Conservation (phyloP, 2,329 filamentous ascomycete species). For the Penicillium sp. region DNA sequence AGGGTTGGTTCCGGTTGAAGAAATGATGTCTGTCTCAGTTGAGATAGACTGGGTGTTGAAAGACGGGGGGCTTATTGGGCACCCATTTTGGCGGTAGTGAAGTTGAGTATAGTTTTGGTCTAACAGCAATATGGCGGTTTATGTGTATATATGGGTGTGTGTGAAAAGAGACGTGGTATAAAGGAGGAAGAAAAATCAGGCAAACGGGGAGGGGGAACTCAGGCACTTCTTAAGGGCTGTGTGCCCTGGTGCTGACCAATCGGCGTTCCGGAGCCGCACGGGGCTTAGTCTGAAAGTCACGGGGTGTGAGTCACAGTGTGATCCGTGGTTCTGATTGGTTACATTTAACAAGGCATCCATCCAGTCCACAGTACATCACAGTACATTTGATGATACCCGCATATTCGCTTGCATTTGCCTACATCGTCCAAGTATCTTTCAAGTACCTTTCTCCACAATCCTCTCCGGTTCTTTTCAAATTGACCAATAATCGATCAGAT, state of each 20-base stretch:
- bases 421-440: background rate
- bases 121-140: slow-evolving; percentile 9
- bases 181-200: slow-evolving; percentile 32
- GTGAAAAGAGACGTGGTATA: slow-evolving; percentile 15
- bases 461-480: background rate
- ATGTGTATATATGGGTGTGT: background rate
- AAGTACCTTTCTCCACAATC: slow-evolving; percentile 1
- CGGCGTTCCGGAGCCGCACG: slow-evolving; percentile 12
- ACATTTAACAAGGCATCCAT: slow-evolving; percentile 3
- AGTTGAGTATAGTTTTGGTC: slow-evolving; percentile 19
- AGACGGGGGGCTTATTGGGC: slow-evolving; percentile 39
- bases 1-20: slow-evolving; percentile 34
- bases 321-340: slow-evolving; percentile 27
- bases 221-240: slow-evolving; percentile 42
- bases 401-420: background rate
- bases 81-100: slow-evolving; percentile 39
- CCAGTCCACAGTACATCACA: background rate
- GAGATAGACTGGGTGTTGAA: slow-evolving; percentile 38
- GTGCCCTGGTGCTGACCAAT: slow-evolving; percentile 28
- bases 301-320: slow-evolving; percentile 42
- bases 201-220: slow-evolving; percentile 36
- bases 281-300: slow-evolving; percentile 25
- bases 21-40: slow-evolving; percentile 44
- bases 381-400: background rate
- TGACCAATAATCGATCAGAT: background rate